Percentiles rank a stretch among this genome's conserved stretches.
These are phyloP conservation scores for Cordyceps fumosorosea DNA, from an alignment of 2,329 filamentous ascomycete species.

Conservation along the genomic window DNA sequence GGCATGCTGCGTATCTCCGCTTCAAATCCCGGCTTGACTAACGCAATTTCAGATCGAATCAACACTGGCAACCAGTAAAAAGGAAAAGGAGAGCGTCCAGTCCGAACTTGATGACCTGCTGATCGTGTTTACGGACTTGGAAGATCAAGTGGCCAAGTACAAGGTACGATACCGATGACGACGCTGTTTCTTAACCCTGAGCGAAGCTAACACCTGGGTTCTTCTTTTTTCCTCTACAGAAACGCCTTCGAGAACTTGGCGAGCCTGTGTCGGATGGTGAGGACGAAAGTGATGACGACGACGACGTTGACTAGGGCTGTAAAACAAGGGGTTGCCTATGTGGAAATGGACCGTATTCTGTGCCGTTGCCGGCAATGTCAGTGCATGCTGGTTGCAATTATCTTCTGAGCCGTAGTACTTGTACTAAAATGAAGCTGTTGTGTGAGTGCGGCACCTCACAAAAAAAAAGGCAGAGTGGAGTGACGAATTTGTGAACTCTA, in stretches of 20 bases:
- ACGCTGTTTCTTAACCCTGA: not conserved
- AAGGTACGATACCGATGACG: conserved; percentile 49
- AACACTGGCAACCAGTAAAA: conserved; percentile 40
- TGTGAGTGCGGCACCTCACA: not conserved
- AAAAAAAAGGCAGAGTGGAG: conserved; percentile 10
- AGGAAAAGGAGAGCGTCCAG: conserved; percentile 58
- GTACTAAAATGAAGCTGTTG: not conserved
- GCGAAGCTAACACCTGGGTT: not conserved
- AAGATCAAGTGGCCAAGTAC: conserved; percentile 69
- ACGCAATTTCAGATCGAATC: conserved; percentile 24
- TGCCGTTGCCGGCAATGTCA: not conserved
- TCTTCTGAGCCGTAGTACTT: not conserved
- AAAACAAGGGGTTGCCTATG: conserved; percentile 10
- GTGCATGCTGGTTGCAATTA: not conserved
- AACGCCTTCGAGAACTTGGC: conserved; percentile 58
- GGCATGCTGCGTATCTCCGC: conserved; percentile 17
- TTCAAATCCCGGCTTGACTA: not conserved
- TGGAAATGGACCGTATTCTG: not conserved
- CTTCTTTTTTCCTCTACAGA: conserved; percentile 26
- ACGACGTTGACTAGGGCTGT: conserved; percentile 41
- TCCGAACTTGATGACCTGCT: conserved; percentile 73
- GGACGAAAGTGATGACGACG: conserved; percentile 51
- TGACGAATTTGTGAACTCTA: conserved; percentile 2
- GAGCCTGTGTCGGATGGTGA: conserved; percentile 72
- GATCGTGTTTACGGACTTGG: conserved; percentile 73